Evolutionary conservation across 2,329 filamentous ascomycete species (phyloP), one percentile per base, ranked within the genome.

Genomic region (Pseudogymnoascus sp.): DNA sequence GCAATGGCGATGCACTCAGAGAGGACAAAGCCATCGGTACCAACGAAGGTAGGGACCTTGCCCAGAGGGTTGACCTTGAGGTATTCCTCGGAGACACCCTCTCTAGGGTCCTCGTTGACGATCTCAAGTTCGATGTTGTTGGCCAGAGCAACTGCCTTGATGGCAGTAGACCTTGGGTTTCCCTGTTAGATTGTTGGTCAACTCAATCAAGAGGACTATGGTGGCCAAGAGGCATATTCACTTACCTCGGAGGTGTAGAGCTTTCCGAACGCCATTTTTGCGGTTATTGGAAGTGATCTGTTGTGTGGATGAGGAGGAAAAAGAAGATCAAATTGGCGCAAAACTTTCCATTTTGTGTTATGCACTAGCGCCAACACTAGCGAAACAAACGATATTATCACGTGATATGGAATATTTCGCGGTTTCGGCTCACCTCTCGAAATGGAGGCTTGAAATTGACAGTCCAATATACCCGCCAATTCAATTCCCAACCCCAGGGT

Each of bases 121-220:
- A 92, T 76, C 78, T 96, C 90, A 70, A 99, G 76, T 67, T 97
- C 91, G 74, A 99, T 84, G 75, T 88, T 86, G 79, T 97, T 97
- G 80, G 90, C 91, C 87, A 99, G 97, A 71, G 94, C 94, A 73
- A 96, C 90, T 71, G 90, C 92, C 75, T 87, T 84, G 77, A 96
- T 89, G 75, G 86, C 86, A 72, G 88, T 89, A 76, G 88, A 89
- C 81, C 92, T 92, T 77, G 89, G 81, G 84, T 96, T 96, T 74
- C 82, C 83, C 92, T 96, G 73, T 62, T 68, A 59, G 58, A 60
- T 65, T 63, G 61, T 65, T 56, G 63, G 66, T 48, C 57, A 26
- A 52, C 45, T 52, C 45, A 52, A 52, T 60, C 62, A 35, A 55
- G 64, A 5, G 65, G 61, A 60, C 65, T 64, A 62, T 64, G 67